phyloP scores from a whole-genome alignment of 169 alveolate genomes.

The Eimeria sp. region DNA sequence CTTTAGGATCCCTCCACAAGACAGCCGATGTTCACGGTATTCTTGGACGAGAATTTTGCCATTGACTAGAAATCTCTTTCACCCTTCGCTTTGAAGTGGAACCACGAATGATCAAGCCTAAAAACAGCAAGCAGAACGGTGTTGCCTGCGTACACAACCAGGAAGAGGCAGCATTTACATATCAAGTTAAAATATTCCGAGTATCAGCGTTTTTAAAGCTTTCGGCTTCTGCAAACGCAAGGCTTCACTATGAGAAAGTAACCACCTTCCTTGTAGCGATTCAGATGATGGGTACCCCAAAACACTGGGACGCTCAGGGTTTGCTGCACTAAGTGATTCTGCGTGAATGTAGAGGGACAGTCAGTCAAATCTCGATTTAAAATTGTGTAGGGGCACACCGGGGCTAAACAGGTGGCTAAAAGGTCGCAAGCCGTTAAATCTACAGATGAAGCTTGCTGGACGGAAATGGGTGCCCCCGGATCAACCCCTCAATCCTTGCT shows the following conservation, averaged over 20 bases:
- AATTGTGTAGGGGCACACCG: too few species aligned
- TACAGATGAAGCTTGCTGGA: too few species aligned
- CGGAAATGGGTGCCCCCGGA: too few species aligned
- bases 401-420: too few species aligned
- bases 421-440: too few species aligned
- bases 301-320: background rate
- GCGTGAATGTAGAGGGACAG: too few species aligned
- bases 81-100: background rate
- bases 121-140: background rate
- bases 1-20: background rate
- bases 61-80: background rate
- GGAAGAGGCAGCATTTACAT: background rate
- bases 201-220: background rate
- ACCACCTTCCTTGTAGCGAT: too few species aligned
- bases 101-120: background rate
- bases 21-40: background rate
- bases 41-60: background rate
- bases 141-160: background rate
- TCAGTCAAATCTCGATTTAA: too few species aligned
- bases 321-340: too few species aligned
- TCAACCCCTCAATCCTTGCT: too few species aligned
- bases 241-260: background rate
- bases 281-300: background rate
- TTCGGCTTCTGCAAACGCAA: background rate
- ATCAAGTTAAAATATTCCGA: background rate